Conservation (phyloP, 192 early-diverging fungal genomes). For the Funneliformis mosseae region DNA sequence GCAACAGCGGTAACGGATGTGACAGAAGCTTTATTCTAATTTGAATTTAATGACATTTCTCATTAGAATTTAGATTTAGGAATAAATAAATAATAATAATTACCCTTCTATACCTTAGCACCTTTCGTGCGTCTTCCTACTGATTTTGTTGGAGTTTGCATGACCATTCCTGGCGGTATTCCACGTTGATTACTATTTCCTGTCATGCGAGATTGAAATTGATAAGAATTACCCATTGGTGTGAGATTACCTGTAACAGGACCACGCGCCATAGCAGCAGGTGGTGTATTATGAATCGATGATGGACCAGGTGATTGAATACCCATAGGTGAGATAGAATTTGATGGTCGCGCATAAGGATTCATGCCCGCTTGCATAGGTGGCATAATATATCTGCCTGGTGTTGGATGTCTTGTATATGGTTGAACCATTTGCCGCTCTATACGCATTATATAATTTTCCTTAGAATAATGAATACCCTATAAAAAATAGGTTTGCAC, state of each 20-base stretch:
- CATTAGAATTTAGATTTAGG: background rate
- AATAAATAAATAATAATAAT: background rate
- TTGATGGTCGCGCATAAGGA: background rate
- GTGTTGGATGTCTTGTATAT: background rate
- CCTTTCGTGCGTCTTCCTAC: background rate
- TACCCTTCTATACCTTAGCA: background rate
- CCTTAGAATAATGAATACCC: background rate
- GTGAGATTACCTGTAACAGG: background rate
- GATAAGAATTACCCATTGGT: background rate
- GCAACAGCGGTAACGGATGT: background rate
- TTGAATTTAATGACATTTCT: background rate
- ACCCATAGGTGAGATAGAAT: background rate
- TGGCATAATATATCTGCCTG: background rate
- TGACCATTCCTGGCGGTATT: background rate
- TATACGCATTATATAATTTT: constrained; percentile 5
- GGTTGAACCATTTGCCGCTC: background rate
- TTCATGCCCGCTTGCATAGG: background rate
- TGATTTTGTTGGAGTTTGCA: background rate
- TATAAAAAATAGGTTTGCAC: background rate
- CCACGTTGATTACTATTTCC: background rate
- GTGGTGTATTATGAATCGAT: background rate
- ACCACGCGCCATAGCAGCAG: background rate
- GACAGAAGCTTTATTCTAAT: constrained; percentile 6
- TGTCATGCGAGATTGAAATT: background rate
- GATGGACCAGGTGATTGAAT: background rate